Evolutionary conservation across 768 basidiomycete genomes (phyloP).

Genomic region (Paxillus involutus): DNA sequence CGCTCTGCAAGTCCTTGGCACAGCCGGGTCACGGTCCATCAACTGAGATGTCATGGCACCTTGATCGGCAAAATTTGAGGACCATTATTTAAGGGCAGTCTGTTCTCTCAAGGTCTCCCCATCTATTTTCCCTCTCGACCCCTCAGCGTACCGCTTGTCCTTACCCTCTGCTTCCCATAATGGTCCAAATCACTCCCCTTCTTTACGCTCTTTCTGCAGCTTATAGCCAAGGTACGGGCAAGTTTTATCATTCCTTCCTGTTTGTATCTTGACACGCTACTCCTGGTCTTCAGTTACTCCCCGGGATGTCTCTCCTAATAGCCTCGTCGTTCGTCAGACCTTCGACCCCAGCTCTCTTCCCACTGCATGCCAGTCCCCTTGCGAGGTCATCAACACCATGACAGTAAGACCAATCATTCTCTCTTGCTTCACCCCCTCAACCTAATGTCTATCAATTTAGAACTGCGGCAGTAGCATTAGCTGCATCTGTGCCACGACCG

Average conservation of each 20-base stretch:
- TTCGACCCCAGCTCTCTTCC: conserved; percentile 10
- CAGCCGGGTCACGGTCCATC: background rate
- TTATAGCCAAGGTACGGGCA: conserved; percentile 14
- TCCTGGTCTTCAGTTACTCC: background rate
- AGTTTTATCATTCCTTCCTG: background rate
- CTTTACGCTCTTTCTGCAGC: conserved; percentile 8
- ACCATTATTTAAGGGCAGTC: background rate
- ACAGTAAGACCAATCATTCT: conserved; percentile 8
- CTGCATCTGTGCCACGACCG: conserved; percentile 12
- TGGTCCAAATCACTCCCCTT: conserved; percentile 24
- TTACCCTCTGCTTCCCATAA: background rate
- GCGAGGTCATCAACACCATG: conserved; percentile 18
- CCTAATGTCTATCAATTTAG: background rate
- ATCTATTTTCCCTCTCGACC: background rate
- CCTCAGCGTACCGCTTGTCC: background rate
- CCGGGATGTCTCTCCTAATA: background rate
- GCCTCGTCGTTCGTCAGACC: conserved; percentile 22
- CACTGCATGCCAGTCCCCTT: conserved; percentile 18
- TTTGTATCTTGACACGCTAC: background rate
- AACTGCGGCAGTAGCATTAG: conserved; percentile 2
- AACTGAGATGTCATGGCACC: background rate
- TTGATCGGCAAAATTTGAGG: background rate
- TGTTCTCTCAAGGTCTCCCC: background rate
- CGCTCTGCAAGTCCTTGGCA: background rate
- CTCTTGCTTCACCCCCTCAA: background rate